Base-by-base conservation (phyloP, 805 yeast species). In the Metschnikowia arizonensis region DNA sequence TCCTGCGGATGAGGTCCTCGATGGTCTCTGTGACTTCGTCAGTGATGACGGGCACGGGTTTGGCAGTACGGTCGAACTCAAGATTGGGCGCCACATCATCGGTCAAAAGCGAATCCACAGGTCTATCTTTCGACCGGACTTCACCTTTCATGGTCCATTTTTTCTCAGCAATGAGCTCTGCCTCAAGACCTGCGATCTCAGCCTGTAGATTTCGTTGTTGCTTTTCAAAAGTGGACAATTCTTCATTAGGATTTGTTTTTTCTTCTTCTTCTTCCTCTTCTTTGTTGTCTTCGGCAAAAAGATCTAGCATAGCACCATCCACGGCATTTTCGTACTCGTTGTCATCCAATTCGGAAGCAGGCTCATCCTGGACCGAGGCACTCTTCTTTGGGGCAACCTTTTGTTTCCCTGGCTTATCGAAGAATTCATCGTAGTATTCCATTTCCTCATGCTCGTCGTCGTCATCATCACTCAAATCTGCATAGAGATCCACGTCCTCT, bases 111-210 rank as follows among this genome's bases (percentile, higher is more conserved):
- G 97, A 83, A 68, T 93, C 97, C 35, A 73, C 72, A 6, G 95
- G 96, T 60, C 99, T 77, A 53, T 83, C 85, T 50, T 77, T 80
- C 1, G 89, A 86, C 47, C 78, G 77, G 1, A 88, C 89, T 66
- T 93, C 99, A 66, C 99, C 99, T 57, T 82, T 85, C 79, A 91
- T 76, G 6, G 96, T 81, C 99, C 99, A 91, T 57, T 81, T 82
- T 69, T 93, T 91, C 47, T 85, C 91, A 3, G 90, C 93, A 25
- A 91, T 82, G 14, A 93, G 83, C 62, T 90, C 97, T 36, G 81
- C 79, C 66, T 91, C 99, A 40, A 90, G 72, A 54, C 77, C 74
- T 29, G 77, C 77, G 49, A 93, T 93, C 64, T 93, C 95, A 29
- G 77, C 74, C 57, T 83, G 86, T 21, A 93, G 72, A 48, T 79